A percentile compares a stretch with the other conserved stretches of the same genome.
Evolutionary conservation across 352 stramenopile species (phyloP).

Genomic region (Phytophthora syringae): DNA sequence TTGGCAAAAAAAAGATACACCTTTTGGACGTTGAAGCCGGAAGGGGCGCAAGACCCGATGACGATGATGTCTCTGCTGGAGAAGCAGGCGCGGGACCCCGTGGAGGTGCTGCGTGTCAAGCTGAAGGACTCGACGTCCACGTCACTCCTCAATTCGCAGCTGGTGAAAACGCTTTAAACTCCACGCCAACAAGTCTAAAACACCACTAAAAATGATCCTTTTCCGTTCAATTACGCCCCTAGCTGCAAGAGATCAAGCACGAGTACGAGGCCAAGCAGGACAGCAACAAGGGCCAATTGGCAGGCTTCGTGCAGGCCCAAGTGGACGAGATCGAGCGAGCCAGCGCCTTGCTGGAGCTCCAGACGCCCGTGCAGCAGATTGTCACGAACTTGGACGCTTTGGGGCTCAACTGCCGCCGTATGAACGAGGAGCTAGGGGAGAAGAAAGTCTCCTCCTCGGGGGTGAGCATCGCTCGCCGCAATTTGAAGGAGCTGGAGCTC

Average conservation of each 20-base stretch:
- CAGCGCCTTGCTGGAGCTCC: slow-evolving; percentile 70
- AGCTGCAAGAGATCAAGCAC: slow-evolving; percentile 88
- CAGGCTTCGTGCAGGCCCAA: slow-evolving; percentile 74
- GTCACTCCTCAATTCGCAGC: slow-evolving; percentile 83
- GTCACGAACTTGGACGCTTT: slow-evolving; percentile 64
- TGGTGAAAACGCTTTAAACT: slow-evolving; percentile 37
- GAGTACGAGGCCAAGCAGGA: slow-evolving; percentile 80
- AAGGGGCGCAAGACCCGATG: background rate
- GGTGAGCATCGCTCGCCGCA: slow-evolving; percentile 81
- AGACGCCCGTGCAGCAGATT: slow-evolving; percentile 70
- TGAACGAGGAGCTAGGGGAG: slow-evolving; percentile 86
- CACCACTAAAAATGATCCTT: slow-evolving; percentile 1
- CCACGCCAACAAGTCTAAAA: background rate
- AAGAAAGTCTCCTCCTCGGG: slow-evolving; percentile 78
- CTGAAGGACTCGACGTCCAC: slow-evolving; percentile 85
- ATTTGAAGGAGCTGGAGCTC: slow-evolving; percentile 80
- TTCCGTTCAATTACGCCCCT: background rate
- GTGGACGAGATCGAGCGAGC: slow-evolving; percentile 89
- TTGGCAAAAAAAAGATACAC: too few species aligned
- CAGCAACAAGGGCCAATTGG: slow-evolving; percentile 75
- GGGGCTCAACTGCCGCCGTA: slow-evolving; percentile 66
- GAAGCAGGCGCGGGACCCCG: slow-evolving; percentile 82
- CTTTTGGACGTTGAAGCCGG: slow-evolving; percentile 9
- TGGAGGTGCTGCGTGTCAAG: slow-evolving; percentile 82
- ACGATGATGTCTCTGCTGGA: slow-evolving; percentile 85